These are phyloP conservation scores for Penicillium sp. DNA, from an alignment of 2,329 filamentous ascomycete genomes.

Conservation along the genomic window DNA sequence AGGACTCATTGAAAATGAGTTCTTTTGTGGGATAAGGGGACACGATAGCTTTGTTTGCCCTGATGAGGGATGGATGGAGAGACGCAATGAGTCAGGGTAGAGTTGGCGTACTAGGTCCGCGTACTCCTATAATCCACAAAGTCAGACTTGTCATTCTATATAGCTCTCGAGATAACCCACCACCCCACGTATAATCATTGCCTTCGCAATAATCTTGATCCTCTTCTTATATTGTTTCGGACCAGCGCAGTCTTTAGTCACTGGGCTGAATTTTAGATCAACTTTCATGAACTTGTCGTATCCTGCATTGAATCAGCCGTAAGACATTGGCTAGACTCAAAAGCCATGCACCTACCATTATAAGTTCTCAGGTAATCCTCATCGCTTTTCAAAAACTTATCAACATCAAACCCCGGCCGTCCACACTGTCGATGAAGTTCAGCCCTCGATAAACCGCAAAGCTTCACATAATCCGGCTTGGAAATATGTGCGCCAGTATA, in stretches of 20 bases:
- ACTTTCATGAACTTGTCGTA: conserved; percentile 10
- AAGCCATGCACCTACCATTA: not conserved
- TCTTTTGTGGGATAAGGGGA: conserved; percentile 2
- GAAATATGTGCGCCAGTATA: not conserved
- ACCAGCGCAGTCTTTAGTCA: conserved; percentile 1
- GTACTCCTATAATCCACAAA: not conserved
- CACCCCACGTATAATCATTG: conserved; percentile 7
- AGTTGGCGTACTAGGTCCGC: conserved; percentile 6
- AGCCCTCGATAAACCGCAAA: not conserved
- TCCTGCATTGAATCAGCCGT: conserved; percentile 1
- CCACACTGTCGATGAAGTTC: conserved; percentile 7
- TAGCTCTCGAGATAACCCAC: not conserved
- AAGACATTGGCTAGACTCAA: not conserved
- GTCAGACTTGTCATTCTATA: not conserved
- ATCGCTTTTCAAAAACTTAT: conserved; percentile 5
- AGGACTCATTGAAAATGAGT: conserved; percentile 8
- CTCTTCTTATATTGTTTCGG: conserved; percentile 11
- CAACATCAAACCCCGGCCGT: conserved; percentile 3
- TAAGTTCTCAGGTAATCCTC: conserved; percentile 10
- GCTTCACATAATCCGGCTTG: conserved; percentile 5
- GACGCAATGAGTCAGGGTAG: conserved; percentile 7
- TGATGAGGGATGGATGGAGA: conserved; percentile 8
- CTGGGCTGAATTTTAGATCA: conserved; percentile 8
- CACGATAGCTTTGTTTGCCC: conserved; percentile 7
- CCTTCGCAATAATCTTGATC: conserved; percentile 6